Evolutionary conservation across 768 basidiomycete genomes (phyloP), one percentile per base, ranked within the genome.

Genomic region (Leucosporidium scottii): DNA sequence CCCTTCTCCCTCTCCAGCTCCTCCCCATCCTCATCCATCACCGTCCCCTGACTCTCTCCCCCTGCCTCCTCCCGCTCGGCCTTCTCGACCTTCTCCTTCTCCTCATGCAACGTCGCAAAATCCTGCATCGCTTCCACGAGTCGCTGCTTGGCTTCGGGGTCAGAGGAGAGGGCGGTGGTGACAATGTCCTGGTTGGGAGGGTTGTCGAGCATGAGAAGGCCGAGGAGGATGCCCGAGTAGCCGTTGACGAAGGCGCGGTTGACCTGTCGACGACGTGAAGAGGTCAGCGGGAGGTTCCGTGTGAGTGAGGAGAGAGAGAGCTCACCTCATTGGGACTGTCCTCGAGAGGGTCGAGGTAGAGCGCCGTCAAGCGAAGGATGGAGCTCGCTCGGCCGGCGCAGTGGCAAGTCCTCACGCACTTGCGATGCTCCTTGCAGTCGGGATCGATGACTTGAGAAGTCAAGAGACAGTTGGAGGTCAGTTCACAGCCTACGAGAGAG

Each of bases 201-300:
- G n/a, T 50, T 23, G 54, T 62, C 55, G 62, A 72, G 59, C 28
- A 72, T 39, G 25, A 54, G 21, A 44, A 72, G 60, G 27, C 67
- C 71, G 55, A 72, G 54, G 13, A 61, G 2, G 50, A 72, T 67
- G n/a, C 67, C 64, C 34, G 66, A 54, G 65, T 68, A 72, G 25
- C 71, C 71, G 13, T 25, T 44, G 18, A 66, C 36, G 34, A 67
- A 68, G 18, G 65, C 56, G 25, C 48, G 62, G 59, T 66, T 49
- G 44, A 68, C 61, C 71, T 72, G 61, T 12, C 34, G 10, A 10
- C 34, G 34, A 34, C 15, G 8, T 3, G 21, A 34, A 7, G 13
- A 13, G 31, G 27, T 57, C 15, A 59, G 58, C 39, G 12, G n/a
- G 25, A 7, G 9, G 39, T 1, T 36, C 12, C 1, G 57, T 5